Evolutionary conservation across 1,139 yeast species (phyloP).

Genomic region (Debaryomyces psychrophilus): DNA sequence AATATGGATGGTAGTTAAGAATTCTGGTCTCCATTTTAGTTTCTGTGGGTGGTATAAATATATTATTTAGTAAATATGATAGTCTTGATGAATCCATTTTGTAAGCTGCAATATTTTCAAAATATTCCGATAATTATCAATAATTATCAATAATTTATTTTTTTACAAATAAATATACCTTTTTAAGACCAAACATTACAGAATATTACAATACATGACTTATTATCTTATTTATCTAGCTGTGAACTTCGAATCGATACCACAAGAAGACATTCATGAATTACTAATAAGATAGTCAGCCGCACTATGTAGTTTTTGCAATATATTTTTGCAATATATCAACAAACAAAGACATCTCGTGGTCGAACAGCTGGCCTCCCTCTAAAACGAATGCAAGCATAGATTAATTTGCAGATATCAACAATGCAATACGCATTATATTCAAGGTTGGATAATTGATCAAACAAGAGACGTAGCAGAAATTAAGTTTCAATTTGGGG

Average conservation of each 20-base stretch:
- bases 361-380: neutral
- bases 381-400: too few species aligned
- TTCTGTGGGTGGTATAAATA: conserved; percentile 39
- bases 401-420: too few species aligned
- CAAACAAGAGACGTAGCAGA: neutral
- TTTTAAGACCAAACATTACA: too few species aligned
- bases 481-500: neutral
- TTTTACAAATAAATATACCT: too few species aligned
- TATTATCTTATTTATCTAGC: too few species aligned
- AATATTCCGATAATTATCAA: neutral
- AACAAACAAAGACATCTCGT: neutral
- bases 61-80: conserved; percentile 28
- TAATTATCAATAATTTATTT: neutral
- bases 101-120: neutral
- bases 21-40: conserved; percentile 20
- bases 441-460: neutral
- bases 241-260: too few species aligned
- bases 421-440: neutral
- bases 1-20: conserved; percentile 48
- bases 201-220: too few species aligned
- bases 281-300: too few species aligned
- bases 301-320: too few species aligned
- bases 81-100: conserved; percentile 39
- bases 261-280: too few species aligned
- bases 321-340: neutral